These are phyloP conservation scores for Pleurotus citrinopileatus DNA, from an alignment of 768 basidiomycete species.

Conservation along the genomic window DNA sequence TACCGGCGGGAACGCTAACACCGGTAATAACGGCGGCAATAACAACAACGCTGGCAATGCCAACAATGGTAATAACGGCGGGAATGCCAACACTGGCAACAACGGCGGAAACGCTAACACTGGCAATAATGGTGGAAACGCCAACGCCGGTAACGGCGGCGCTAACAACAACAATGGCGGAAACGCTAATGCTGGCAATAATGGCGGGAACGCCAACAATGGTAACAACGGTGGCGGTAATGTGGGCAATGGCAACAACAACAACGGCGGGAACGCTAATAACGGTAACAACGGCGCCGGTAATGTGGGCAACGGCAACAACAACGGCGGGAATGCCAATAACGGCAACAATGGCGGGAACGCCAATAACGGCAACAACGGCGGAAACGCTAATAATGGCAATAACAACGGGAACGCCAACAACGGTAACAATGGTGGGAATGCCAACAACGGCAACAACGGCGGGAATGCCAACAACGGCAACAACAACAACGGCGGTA, in stretches of 20 bases:
- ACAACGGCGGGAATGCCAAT: conserved; percentile 10
- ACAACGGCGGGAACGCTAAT: not conserved
- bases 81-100: conserved; percentile 6
- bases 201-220: conserved; percentile 10
- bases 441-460: conserved; percentile 9
- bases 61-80: conserved; percentile 9
- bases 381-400: conserved; percentile 9
- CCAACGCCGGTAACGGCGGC: conserved; percentile 13
- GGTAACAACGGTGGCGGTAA: conserved; percentile 8
- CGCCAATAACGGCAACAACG: conserved; percentile 12
- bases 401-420: conserved; percentile 8
- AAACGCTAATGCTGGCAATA: conserved; percentile 4
- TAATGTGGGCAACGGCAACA: conserved; percentile 11
- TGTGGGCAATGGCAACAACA: conserved; percentile 7
- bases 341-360: conserved; percentile 5
- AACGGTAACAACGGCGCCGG: conserved; percentile 6
- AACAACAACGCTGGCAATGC: conserved; percentile 12
- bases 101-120: conserved; percentile 13
- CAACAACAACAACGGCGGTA: conserved; percentile 11
- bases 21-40: conserved; percentile 15
- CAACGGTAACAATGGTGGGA: not conserved
- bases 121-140: conserved; percentile 15
- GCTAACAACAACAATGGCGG: conserved; percentile 11
- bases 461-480: conserved; percentile 4
- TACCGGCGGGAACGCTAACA: conserved; percentile 14